Evolutionary conservation across 345 rosid species (phyloP).

Genomic region (Sapria himalayana): DNA sequence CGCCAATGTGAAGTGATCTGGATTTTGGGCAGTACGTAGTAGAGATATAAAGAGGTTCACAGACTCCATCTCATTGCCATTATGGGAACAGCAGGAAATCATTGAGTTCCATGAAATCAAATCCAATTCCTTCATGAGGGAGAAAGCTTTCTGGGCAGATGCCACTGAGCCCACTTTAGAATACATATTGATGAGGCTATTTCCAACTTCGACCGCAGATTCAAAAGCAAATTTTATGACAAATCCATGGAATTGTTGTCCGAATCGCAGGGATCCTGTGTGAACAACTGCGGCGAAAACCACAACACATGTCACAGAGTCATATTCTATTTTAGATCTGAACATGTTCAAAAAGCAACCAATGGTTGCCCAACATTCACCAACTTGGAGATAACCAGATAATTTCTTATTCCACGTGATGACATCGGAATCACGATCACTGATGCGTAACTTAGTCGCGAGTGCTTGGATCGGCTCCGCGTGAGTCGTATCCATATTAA

Average conservation of each 20-base stretch:
- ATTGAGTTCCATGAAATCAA: slow-evolving; percentile 48
- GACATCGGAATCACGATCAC: slow-evolving; percentile 10
- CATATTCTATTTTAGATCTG: slow-evolving; percentile 20
- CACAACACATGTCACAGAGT: slow-evolving; percentile 25
- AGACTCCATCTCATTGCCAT: slow-evolving; percentile 22
- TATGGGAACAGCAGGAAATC: slow-evolving; percentile 21
- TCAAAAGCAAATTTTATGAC: slow-evolving; percentile 26
- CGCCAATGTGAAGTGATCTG: slow-evolving; percentile 33
- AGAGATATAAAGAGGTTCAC: slow-evolving; percentile 20
- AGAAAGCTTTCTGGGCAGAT: slow-evolving; percentile 17
- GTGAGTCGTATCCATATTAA: slow-evolving; percentile 8
- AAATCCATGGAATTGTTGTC: slow-evolving; percentile 27
- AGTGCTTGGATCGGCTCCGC: slow-evolving; percentile 17
- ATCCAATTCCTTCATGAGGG: slow-evolving; percentile 25
- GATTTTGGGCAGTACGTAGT: slow-evolving; percentile 15
- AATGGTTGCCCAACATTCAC: slow-evolving; percentile 15
- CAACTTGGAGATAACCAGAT: slow-evolving; percentile 14
- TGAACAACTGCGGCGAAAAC: slow-evolving; percentile 23
- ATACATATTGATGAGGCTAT: slow-evolving; percentile 34
- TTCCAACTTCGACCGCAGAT: slow-evolving; percentile 19
- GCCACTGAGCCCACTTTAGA: slow-evolving; percentile 19
- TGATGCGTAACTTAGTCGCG: slow-evolving; percentile 10
- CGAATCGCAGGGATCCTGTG: slow-evolving; percentile 15
- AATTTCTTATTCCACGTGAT: slow-evolving; percentile 22
- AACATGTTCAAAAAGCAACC: slow-evolving; percentile 25